Evolutionary conservation across 2,329 filamentous ascomycete species (phyloP).

Genomic region (Cordyceps javanica): DNA sequence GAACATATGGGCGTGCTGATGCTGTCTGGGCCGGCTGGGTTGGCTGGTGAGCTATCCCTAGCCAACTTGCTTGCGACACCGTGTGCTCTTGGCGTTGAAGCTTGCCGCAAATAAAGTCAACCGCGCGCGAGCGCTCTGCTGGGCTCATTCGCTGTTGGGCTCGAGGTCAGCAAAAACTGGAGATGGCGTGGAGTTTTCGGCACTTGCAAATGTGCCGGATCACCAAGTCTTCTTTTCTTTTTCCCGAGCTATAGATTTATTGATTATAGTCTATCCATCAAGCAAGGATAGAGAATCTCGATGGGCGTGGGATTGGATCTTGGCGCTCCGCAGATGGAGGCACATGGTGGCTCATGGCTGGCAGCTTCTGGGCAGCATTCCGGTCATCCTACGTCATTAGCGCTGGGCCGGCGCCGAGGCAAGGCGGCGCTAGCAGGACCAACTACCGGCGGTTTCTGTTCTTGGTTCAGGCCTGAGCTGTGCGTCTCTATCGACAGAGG

Average conservation of each 20-base stretch:
- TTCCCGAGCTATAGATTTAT: too few relatives aligned
- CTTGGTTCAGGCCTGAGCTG: background rate
- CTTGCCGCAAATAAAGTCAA: background rate
- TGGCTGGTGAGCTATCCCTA: too few relatives aligned
- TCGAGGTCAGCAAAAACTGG: conserved; percentile 1
- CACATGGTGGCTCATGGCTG: conserved; percentile 1
- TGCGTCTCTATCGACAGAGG: background rate
- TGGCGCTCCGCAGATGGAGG: conserved; percentile 1
- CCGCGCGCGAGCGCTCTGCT: background rate
- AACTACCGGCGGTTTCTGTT: background rate
- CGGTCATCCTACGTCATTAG: conserved; percentile 9
- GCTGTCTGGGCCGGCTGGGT: too few relatives aligned
- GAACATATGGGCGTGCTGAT: too few relatives aligned
- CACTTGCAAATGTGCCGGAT: background rate
- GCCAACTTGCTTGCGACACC: too few relatives aligned
- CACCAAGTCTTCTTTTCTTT: background rate
- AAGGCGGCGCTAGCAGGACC: conserved; percentile 25
- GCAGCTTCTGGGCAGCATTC: conserved; percentile 1
- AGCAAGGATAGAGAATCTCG: background rate
- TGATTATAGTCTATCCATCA: background rate
- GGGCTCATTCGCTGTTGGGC: background rate
- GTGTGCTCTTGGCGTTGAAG: too few relatives aligned
- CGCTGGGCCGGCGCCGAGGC: background rate
- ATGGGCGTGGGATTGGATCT: background rate
- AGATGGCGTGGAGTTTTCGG: background rate